Base-by-base conservation (phyloP, 2,329 filamentous ascomycete genomes). In the Grosmannia huntii region DNA sequence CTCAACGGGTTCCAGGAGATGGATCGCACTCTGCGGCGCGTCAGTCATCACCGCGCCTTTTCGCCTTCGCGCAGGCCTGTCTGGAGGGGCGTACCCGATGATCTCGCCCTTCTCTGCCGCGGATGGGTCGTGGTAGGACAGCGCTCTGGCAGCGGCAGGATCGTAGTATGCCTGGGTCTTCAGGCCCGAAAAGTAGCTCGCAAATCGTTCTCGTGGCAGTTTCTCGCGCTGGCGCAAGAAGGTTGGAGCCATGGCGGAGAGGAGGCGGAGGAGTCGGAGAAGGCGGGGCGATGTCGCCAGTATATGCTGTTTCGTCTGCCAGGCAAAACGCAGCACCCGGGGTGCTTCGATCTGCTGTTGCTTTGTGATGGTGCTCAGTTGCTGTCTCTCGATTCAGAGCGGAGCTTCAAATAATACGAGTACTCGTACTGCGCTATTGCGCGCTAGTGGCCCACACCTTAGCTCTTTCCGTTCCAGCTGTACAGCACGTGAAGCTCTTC, bases 1-100 rank as follows among this genome's bases (percentile, higher is more conserved):
- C 92, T 90, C 0, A 89, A 76, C 0, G 91, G 89, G 63, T 92
- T 96, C 92, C 92, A 97, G 46, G 88, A 85, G 63, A 97, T 85
- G 1, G 87, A 86, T 48, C 88, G 84, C 59, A 95, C 78, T 62
- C 86, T 90, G 63, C 21, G 5, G n/a, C 10, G 27, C 4, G 46
- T 27, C 36, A 54, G 48, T 28, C 25, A 57, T 44, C 33, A 53
- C 5, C 7, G 49, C 25, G 31, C 5, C 31, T 33, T 33, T 33
- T 33, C 31, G 36, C 36, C 12, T 3, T 16, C 36, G 36, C 36
- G 14, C 36, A 12, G 2, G 36, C 48, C 31, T 9, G n/a, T 14
- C 5, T 48, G 38, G 10, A 11, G 41, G 33, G 14, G 14, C 58
- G 27, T 31, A 60, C 60, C 59, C 61, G 5, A 57, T 31, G 11